phyloP scores from a whole-genome alignment of 495 filamentous ascomycete species.

The Wilcoxina mikolae region DNA sequence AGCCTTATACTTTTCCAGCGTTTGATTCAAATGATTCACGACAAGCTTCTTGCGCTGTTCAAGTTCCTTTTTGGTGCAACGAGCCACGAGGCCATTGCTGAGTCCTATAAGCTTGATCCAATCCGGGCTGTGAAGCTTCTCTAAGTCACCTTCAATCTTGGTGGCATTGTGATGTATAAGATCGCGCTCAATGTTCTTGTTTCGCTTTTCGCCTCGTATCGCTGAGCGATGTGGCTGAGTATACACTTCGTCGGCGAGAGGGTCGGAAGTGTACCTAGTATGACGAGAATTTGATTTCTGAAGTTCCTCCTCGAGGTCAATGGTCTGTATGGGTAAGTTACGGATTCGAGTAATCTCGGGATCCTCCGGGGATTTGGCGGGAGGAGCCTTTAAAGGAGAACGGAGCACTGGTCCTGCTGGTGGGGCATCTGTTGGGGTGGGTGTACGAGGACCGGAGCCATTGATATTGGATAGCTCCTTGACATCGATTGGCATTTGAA shows the following conservation, averaged over 20 bases:
- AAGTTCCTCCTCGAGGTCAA: slow-evolving; percentile 18
- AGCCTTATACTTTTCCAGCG: slow-evolving; percentile 69
- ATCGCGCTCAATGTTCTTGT: slow-evolving; percentile 85
- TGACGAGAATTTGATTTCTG: neutral
- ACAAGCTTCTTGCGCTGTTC: slow-evolving; percentile 76
- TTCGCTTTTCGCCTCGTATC: slow-evolving; percentile 52
- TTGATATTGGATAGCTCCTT: neutral
- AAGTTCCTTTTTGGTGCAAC: slow-evolving; percentile 65
- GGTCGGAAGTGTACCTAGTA: slow-evolving; percentile 15
- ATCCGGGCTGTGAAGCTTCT: slow-evolving; percentile 75
- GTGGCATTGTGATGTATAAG: slow-evolving; percentile 83
- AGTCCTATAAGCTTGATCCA: slow-evolving; percentile 94
- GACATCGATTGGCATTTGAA: neutral
- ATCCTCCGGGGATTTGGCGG: neutral
- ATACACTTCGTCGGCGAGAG: slow-evolving; percentile 19
- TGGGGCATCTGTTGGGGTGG: neutral
- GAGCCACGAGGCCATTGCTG: slow-evolving; percentile 51
- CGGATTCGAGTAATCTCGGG: neutral
- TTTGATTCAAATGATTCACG: slow-evolving; percentile 57
- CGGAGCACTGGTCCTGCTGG: neutral
- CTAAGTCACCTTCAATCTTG: slow-evolving; percentile 69
- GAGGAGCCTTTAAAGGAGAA: neutral
- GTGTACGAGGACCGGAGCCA: neutral
- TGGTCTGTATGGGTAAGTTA: slow-evolving; percentile 10
- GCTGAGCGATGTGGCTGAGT: slow-evolving; percentile 15